Evolutionary conservation across 768 basidiomycete species (phyloP), one percentile per base, ranked within the genome.

Genomic region (Vararia minispora): DNA sequence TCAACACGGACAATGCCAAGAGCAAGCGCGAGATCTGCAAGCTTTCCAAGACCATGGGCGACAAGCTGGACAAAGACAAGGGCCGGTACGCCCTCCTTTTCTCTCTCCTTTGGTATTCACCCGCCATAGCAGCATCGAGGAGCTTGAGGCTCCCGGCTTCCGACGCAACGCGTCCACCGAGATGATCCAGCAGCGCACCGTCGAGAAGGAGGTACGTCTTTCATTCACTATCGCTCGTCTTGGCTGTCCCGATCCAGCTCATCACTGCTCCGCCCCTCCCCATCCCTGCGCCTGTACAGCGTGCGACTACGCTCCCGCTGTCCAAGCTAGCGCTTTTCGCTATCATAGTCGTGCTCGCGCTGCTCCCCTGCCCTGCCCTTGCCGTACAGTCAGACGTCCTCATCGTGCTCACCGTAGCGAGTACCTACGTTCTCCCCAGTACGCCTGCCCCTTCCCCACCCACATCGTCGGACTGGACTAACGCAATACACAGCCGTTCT

Each of bases 21-120:
- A 74, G 79, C 13, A 85, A 85, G 56, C 79, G 86, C 35, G 83
- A 87, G 60, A 87, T 89, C 68, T 82, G 78, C 64, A 85, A 85
- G 51, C 74, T 88, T 40, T 82, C 79, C 48, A 84, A 80, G 59
- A 73, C 61, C 58, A 88, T 89, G 86, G 76, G 85, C 45, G 86
- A 88, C 64, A 86, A 83, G 58, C 66, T 89, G 51, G 86, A 88
- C 69, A 85, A 83, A 63, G 85, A 89, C 62, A 87, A 86, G 62
- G 85, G 85, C 52, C 62, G 81, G 85, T 85, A 31, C 43, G 82
- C 30, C 40, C 25, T n/a, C n/a, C n/a, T n/a, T n/a, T n/a, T n/a
- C n/a, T n/a, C n/a, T n/a, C n/a, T 22, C 37, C 26, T 11, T 25
- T 27, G 12, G 40, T 26, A 24, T 24, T 16, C 25, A 25, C 36